Evolutionary conservation across 495 filamentous ascomycete genomes (phyloP), one percentile per base, ranked within the genome.

Genomic region (Talaromyces nanjingensis): DNA sequence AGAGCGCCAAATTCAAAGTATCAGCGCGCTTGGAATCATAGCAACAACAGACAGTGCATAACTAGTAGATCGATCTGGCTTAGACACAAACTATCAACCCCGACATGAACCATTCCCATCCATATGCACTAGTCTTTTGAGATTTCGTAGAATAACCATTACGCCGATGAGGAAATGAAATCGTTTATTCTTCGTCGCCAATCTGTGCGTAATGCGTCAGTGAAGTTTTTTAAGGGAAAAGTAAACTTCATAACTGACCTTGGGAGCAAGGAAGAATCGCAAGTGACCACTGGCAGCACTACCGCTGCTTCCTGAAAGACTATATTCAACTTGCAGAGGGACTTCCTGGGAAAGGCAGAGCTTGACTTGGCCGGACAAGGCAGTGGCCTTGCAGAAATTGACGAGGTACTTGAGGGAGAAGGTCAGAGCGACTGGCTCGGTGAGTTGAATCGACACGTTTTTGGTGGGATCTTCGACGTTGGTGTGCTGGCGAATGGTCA

Each of bases 401-500:
- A 96, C 91, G 5, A 99, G 87, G 80, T 99, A 99, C 78, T 99
- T 99, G 68, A 98, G 90, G 53, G 94, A 97, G 85, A 99, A 99
- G 34, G 93, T 99, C 52, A 99, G 86, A 54, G 90, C 82, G 65
- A 98, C 96, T 63, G 96, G 91, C 81, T 99, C 94, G 54, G 86
- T 87, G 58, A 99, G 86, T 66, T 90, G 85, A 68, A 99, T 97
- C 65, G 91, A 86, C 71, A 97, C 87, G 71, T 92, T 91, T 70
- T 87, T 77, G 0, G 89, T 86, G 39, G 91, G 87, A 82, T 97
- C 97, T 29, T 99, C 94, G 64, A 97, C 87, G 76, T 92, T 91
- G 73, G 83, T 87, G 79, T 96, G 90, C 71, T 88, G 87, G 70
- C 94, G 89, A 37, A 99, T 87, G 12, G 92, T 96, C 65, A 98